Base-by-base conservation (phyloP, 331 rosid species). In the Rhamnella rubrinervis region DNA sequence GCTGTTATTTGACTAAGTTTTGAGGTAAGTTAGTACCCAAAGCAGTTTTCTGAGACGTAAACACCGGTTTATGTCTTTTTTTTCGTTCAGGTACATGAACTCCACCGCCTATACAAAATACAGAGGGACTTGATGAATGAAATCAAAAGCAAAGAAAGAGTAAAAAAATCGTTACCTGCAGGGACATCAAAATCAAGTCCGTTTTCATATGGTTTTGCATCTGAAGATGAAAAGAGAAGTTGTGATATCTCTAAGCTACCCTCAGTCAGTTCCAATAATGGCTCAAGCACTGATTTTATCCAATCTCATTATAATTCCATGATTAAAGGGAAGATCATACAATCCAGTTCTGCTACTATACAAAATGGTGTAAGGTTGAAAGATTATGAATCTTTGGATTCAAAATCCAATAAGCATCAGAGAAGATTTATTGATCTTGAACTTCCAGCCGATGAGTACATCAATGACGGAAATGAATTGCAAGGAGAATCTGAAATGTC, bases 51-150 rank as follows among this genome's bases (percentile, higher is more conserved):
- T 40, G 3, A 50, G 19, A 20, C 57, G 35, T 20, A 12, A 52
- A 67, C 18, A 70, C 41, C 49, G 18, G 37, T 56, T 15, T 72
- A 9, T 62, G 61, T 56, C 4, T 7, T 56, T 63, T 72, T 31
- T 69, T 15, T 72, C 19, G 8, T 71, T 23, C 81, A 85, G 87
- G 81, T 85, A 25, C 74, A 47, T 20, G 87, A 85, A 68, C 85
- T 85, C 60, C 87, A 85, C 57, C 81, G 73, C 35, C 77, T 82
- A 21, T 85, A 85, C 35, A 61, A 77, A 74, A 79, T 37, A 66
- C 89, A 85, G 38, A 77, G 80, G 77, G 83, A 82, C 69, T 59
- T 79, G 73, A 79, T 74, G 87, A 69, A 64, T 3, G 75, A 74
- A 63, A 55, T 77, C 70, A 73, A 65, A 64, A 76, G 74, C 23